Conservation (phyloP, 306 rosid genomes). For the Oxytropis ochrocephala region DNA sequence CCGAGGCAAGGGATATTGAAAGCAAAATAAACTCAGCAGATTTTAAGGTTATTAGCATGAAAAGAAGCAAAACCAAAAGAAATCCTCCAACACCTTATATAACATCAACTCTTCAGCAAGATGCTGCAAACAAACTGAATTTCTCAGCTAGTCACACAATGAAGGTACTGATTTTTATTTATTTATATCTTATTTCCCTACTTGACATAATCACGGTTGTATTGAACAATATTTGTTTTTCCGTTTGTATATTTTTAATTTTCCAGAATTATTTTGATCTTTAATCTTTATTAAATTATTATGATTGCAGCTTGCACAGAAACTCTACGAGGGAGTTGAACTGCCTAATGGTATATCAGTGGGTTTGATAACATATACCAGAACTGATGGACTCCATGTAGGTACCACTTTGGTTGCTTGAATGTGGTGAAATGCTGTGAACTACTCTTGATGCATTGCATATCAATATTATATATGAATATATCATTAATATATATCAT, state of each 20-base stretch:
- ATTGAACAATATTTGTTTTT: slow-evolving; percentile 15
- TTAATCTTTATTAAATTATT: slow-evolving; percentile 20
- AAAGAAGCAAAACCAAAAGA: slow-evolving; percentile 50
- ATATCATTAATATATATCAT: slow-evolving; percentile 6
- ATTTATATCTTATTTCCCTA: neutral
- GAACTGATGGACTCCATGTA: slow-evolving; percentile 97
- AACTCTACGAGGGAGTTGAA: slow-evolving; percentile 93
- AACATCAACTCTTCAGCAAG: slow-evolving; percentile 98
- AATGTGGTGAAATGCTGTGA: slow-evolving; percentile 18
- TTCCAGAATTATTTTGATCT: neutral
- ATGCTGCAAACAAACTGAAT: slow-evolving; percentile 80
- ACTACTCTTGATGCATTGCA: slow-evolving; percentile 6
- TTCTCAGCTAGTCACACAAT: slow-evolving; percentile 66
- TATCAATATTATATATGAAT: slow-evolving; percentile 2
- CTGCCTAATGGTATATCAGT: slow-evolving; percentile 63
- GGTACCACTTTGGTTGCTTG: slow-evolving; percentile 47
- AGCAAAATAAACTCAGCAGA: slow-evolving; percentile 36
- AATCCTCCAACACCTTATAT: slow-evolving; percentile 91
- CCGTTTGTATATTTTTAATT: neutral
- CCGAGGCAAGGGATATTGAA: slow-evolving; percentile 52
- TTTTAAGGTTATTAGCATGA: slow-evolving; percentile 52
- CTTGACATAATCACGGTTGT: neutral
- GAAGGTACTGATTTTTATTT: slow-evolving; percentile 54
- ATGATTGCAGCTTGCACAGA: slow-evolving; percentile 83
- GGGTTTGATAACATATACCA: slow-evolving; percentile 79